Evolutionary conservation across 2,329 filamentous ascomycete species (phyloP).

Genomic region (Drechmeria coniospora): DNA sequence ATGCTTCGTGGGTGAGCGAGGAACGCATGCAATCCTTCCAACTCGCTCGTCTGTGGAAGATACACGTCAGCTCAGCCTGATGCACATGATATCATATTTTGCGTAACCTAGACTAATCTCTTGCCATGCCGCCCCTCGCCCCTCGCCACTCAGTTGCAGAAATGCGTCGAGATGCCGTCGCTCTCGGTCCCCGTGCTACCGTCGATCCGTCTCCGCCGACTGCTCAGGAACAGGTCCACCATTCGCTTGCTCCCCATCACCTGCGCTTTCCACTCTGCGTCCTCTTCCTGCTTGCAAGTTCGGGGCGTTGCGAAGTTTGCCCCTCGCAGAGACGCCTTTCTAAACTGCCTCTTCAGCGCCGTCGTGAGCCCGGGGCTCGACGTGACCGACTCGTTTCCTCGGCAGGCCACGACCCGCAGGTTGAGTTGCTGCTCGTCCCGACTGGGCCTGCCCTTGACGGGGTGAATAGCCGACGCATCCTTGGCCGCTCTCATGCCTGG

Average conservation of each 20-base stretch:
- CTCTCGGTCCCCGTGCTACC: slow-evolving; percentile 14
- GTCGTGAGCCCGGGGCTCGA: slow-evolving; percentile 14
- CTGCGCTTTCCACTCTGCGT: slow-evolving; percentile 15
- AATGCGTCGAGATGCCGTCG: slow-evolving; percentile 17
- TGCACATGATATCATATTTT: too few relatives aligned
- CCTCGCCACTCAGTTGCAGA: slow-evolving; percentile 8
- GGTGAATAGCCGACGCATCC: slow-evolving; percentile 13
- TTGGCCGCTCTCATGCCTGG: slow-evolving; percentile 7
- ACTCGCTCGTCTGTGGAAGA: slow-evolving; percentile 24
- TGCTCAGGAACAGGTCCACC: slow-evolving; percentile 39
- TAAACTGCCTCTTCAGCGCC: slow-evolving; percentile 6
- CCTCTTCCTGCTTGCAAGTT: not conserved
- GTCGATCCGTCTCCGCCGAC: slow-evolving; percentile 25
- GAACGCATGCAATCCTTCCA: slow-evolving; percentile 16
- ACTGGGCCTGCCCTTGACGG: slow-evolving; percentile 5
- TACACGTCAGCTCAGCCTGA: slow-evolving; percentile 23
- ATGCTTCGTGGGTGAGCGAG: slow-evolving; percentile 24
- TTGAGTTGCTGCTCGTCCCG: slow-evolving; percentile 8
- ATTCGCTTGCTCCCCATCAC: slow-evolving; percentile 31
- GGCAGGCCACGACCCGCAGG: slow-evolving; percentile 8
- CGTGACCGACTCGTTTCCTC: slow-evolving; percentile 9
- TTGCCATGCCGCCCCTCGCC: not conserved
- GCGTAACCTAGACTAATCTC: too few relatives aligned
- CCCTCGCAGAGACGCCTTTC: too few relatives aligned
- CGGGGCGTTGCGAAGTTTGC: too few relatives aligned